phyloP scores from a whole-genome alignment of 345 rosid genomes.

The Physaria fendleri region DNA sequence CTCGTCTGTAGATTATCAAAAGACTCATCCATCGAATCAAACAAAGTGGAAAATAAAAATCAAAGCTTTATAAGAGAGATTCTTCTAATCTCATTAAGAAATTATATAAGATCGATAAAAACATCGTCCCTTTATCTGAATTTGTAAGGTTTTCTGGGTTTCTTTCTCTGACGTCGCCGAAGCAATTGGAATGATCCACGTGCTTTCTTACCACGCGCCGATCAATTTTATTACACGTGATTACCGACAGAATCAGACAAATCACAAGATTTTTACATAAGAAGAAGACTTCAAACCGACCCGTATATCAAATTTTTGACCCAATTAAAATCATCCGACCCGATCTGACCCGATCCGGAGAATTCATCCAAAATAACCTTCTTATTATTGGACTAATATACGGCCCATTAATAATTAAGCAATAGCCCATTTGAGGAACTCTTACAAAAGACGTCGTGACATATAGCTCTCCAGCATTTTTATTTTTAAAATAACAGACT shows the following conservation, averaged over 20 bases:
- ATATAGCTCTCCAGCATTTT: too few relatives aligned
- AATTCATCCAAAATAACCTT: not conserved
- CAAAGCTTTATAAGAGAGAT: not conserved
- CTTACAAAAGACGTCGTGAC: too few relatives aligned
- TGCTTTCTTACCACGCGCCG: conserved; percentile 27
- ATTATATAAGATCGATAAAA: conserved; percentile 6
- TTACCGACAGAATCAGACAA: conserved; percentile 13
- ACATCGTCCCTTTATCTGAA: not conserved
- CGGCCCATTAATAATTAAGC: too few relatives aligned
- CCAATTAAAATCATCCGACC: not conserved
- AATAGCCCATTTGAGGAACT: too few relatives aligned
- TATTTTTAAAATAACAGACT: too few relatives aligned
- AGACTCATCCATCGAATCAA: conserved; percentile 54
- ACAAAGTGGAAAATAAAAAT: not conserved
- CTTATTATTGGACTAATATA: too few relatives aligned
- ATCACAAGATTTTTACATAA: not conserved
- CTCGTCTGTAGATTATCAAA: conserved; percentile 55
- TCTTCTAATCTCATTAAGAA: not conserved
- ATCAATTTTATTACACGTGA: not conserved
- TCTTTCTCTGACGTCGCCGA: conserved; percentile 15
- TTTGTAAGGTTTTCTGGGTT: conserved; percentile 12
- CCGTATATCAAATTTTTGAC: too few relatives aligned
- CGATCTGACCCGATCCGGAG: not conserved
- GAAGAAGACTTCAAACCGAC: not conserved
- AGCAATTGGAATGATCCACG: conserved; percentile 22